Base-by-base conservation (phyloP, 805 yeast genomes). In the Cyberlindnera mrakii region DNA sequence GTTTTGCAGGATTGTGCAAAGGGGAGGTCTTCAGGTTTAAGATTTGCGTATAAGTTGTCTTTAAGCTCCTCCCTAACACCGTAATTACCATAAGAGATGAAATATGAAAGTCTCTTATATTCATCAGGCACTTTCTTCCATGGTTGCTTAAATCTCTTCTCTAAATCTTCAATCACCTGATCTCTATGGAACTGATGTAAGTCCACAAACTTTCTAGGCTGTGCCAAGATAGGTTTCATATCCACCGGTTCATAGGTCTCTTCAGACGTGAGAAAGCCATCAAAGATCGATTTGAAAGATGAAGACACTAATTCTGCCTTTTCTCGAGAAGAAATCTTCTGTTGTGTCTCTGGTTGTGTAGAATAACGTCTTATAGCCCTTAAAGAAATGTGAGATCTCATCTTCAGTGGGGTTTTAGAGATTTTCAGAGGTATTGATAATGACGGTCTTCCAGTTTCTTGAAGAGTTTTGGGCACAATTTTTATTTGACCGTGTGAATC, bases 71-170 rank as follows among this genome's bases (percentile, higher is more conserved):
- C 79, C 48, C 95, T 68, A 1, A 78, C 81, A 0, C 89, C 93
- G 72, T 84, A 77, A 38, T 81, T 68, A 2, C 90, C 90, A 60
- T 79, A 85, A 0, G 81, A 71, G 27, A 81, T 70, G 63, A 72
- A 80, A 58, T 78, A 82, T 9, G 77, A 71, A 49, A 82, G 65
- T 47, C 73, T 66, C 55, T 82, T 82, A 41, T 72, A 72, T 40
- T 74, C 70, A 11, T 47, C 47, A 4, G 76, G 67, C 36, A 82
- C 49, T 33, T 66, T 60, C 3, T 59, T 58, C 95, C 95, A 85
- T 42, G 73, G 68, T 41, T 68, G 68, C 49, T 74, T 78, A 54
- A 63, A 66, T 44, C 64, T 63, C 23, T 75, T 55, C 50, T 72
- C 59, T 59, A 80, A 60, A 45, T 78, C 82, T 33, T 71, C 70